Base-by-base conservation (phyloP, 2,329 filamentous ascomycete genomes). In the Pseudofabraea citricarpa region DNA sequence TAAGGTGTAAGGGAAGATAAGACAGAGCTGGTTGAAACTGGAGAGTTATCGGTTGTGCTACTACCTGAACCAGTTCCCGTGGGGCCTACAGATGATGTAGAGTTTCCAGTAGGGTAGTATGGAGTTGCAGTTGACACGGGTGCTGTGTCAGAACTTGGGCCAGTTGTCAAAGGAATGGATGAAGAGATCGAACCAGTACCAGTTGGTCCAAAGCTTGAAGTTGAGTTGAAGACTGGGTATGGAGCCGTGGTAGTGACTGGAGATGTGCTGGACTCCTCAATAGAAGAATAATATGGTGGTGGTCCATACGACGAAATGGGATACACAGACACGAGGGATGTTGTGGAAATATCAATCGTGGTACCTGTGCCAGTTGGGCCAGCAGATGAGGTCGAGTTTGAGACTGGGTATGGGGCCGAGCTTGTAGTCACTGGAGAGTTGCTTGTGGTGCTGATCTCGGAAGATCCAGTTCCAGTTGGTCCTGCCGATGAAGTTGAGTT, bases 1-100 rank as follows among this genome's bases (percentile, higher is more conserved):
- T n/a, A n/a, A n/a, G n/a, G n/a, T n/a, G n/a, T n/a, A n/a, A n/a
- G n/a, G n/a, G 38, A 37, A 6, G 38, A 37, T 10, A 20, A 22
- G 8, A 7, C 5, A 13, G 5, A 8, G 19, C 35, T 37, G 8
- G 18, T 12, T 13, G 19, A 37, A 4, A 37, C 18, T n/a, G 35
- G 35, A 7, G 21, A 12, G 19, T 32, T 32, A 12, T 16, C 18
- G 7, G 20, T 24, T 31, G 13, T 27, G 22, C 39, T 33, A 8
- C 16, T n/a, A 13, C 46, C 39, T 2, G 49, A 50, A 10, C 40
- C 39, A 36, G 36, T 49, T 12, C 33, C 43, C 39, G 42, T 51
- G n/a, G 43, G 37, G 3, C 39, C 45, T 13, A 41, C 7, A 15
- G 21, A 26, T 6, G 33, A 18, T 10, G 18, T 41, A n/a, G 42